These are phyloP conservation scores for Hymenoscyphus scutula DNA, from an alignment of 2,329 filamentous ascomycete species.

Conservation along the genomic window DNA sequence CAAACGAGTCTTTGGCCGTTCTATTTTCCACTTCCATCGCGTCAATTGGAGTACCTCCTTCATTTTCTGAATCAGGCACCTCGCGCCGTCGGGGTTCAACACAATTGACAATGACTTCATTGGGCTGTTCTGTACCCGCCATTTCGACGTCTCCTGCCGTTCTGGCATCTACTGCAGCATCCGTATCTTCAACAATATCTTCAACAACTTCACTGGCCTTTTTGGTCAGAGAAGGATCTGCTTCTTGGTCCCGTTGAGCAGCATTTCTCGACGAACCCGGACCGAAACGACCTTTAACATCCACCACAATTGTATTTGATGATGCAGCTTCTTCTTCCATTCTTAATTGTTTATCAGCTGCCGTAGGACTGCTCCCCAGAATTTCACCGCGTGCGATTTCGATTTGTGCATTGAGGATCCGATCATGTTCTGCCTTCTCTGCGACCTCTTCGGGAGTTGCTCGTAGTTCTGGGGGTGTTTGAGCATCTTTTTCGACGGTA, in stretches of 20 bases:
- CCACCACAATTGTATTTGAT: neutral
- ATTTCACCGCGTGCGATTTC: conserved; percentile 41
- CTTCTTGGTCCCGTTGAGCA: neutral
- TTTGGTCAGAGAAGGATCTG: conserved; percentile 19
- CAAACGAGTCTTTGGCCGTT: conserved; percentile 31
- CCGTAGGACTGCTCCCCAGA: conserved; percentile 42
- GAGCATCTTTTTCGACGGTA: conserved; percentile 43
- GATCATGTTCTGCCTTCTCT: conserved; percentile 38
- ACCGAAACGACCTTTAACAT: neutral
- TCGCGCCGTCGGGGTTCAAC: conserved; percentile 20
- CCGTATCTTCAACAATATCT: conserved; percentile 32
- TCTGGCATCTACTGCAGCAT: conserved; percentile 28
- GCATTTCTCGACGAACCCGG: neutral
- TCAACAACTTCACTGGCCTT: conserved; percentile 27
- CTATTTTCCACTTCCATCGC: conserved; percentile 32
- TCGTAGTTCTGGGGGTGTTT: conserved; percentile 35
- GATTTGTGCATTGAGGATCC: conserved; percentile 29
- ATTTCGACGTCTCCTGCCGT: conserved; percentile 23
- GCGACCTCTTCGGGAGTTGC: conserved; percentile 30
- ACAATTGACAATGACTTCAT: conserved; percentile 12
- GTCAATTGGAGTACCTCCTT: conserved; percentile 26
- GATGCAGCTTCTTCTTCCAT: conserved; percentile 48
- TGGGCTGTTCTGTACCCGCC: conserved; percentile 18
- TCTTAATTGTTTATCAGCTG: conserved; percentile 57
- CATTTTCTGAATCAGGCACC: conserved; percentile 32